A percentile compares a stretch with the other conserved stretches of the same genome.
These are phyloP conservation scores for Plectranthus barbatus DNA, from an alignment of 257 asterid species.

Conservation along the genomic window DNA sequence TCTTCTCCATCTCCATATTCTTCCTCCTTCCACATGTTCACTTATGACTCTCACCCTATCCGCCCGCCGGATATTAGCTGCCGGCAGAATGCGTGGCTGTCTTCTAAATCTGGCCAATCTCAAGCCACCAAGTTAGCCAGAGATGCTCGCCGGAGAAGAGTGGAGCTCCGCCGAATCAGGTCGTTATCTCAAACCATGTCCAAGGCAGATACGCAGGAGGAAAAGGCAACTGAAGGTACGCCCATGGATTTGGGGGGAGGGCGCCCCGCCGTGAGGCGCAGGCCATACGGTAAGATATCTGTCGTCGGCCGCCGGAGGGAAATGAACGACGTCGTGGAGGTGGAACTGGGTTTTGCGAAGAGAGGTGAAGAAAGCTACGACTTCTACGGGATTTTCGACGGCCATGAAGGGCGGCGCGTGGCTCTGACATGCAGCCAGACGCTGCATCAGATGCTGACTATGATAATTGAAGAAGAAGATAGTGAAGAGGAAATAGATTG, in stretches of 20 bases:
- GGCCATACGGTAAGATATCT: conserved; percentile 39
- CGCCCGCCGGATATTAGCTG: background rate
- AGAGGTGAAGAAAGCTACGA: conserved; percentile 26
- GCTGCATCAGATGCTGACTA: conserved; percentile 29
- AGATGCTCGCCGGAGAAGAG: conserved; percentile 19
- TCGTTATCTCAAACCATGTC: background rate
- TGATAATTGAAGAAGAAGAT: conserved; percentile 3
- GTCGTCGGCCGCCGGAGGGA: conserved; percentile 54
- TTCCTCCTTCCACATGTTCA: background rate
- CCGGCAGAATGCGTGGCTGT: background rate
- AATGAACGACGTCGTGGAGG: conserved; percentile 56
- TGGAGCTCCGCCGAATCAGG: conserved; percentile 21
- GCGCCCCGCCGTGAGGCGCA: background rate
- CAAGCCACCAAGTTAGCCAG: background rate
- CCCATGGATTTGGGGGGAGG: background rate
- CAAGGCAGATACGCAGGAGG: background rate
- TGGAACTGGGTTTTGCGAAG: conserved; percentile 25
- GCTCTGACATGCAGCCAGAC: conserved; percentile 39
- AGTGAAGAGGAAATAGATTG: conserved; percentile 23
- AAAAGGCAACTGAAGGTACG: background rate
- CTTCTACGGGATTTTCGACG: conserved; percentile 54
- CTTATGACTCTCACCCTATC: background rate
- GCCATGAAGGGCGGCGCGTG: conserved; percentile 51
- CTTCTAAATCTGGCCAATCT: background rate
- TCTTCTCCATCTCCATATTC: no score